Conservation (phyloP, 2,329 filamentous ascomycete genomes). For the Alternaria arborescens region DNA sequence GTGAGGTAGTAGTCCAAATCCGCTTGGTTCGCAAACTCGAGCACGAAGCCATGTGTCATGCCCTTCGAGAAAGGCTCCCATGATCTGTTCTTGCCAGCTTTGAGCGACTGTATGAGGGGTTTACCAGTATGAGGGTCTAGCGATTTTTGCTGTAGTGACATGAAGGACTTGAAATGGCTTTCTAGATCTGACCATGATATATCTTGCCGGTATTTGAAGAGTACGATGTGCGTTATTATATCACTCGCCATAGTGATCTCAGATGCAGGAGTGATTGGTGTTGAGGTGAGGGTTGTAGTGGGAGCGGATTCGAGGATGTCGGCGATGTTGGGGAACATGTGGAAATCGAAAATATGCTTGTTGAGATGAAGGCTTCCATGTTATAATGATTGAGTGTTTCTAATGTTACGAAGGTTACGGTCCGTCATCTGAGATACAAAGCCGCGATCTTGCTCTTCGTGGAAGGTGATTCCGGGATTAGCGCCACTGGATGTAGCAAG, state of each 20-base stretch:
- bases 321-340: conserved; percentile 13
- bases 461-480: neutral
- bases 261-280: conserved; percentile 4
- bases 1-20: conserved; percentile 48
- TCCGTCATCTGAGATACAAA: neutral
- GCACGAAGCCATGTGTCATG: conserved; percentile 48
- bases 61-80: conserved; percentile 46
- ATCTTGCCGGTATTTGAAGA: conserved; percentile 45
- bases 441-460: neutral
- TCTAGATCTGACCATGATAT: conserved; percentile 46
- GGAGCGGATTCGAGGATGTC: conserved; percentile 12
- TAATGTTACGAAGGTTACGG: neutral
- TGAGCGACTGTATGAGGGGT: conserved; percentile 45
- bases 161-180: conserved; percentile 43
- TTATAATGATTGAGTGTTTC: neutral
- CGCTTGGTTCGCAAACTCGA: conserved; percentile 46
- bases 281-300: neutral
- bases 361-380: neutral
- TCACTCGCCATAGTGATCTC: conserved; percentile 5
- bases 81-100: conserved; percentile 46
- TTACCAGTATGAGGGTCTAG: conserved; percentile 34
- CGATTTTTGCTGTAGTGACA: conserved; percentile 35
- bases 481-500: neutral
- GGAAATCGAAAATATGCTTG: neutral
- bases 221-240: conserved; percentile 47